These are phyloP conservation scores for Trypanosoma avium DNA, from an alignment of 208 protist species.

Conservation along the genomic window DNA sequence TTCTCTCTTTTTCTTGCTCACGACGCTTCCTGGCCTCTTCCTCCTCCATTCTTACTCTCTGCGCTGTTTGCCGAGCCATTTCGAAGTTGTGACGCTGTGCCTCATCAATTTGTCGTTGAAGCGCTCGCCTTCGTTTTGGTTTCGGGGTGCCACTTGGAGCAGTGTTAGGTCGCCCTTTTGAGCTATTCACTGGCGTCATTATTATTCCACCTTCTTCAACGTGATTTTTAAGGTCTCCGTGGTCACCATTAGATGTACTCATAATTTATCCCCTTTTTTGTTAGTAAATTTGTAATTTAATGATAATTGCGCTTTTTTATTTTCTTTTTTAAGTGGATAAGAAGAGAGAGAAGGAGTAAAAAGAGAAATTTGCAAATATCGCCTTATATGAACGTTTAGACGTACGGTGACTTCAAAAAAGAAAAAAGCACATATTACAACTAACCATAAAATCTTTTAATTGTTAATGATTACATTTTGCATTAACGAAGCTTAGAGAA, in stretches of 20 bases:
- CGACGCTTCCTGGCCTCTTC: conserved; percentile 21
- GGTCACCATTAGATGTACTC: no score
- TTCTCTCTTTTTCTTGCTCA: conserved; percentile 35
- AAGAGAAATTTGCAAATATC: background rate
- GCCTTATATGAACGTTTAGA: background rate
- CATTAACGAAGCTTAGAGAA: conserved; percentile 90
- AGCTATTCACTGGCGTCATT: background rate
- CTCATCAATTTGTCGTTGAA: background rate
- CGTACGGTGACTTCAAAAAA: background rate
- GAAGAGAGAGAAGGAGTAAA: background rate
- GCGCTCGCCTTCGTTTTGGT: background rate
- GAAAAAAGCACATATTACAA: background rate
- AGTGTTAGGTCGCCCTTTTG: background rate
- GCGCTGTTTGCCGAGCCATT: conserved; percentile 21
- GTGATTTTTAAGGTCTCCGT: no score
- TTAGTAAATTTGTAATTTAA: no score
- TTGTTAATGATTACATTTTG: background rate
- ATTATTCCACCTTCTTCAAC: background rate
- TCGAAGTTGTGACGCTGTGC: background rate
- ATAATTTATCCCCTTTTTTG: background rate
- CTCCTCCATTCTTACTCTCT: conserved; percentile 1
- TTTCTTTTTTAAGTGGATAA: background rate
- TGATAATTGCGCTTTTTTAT: no score
- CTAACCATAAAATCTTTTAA: background rate
- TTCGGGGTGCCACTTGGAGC: background rate